phyloP scores from a whole-genome alignment of 208 protist genomes.

The Plasmodiophora brassicae region DNA sequence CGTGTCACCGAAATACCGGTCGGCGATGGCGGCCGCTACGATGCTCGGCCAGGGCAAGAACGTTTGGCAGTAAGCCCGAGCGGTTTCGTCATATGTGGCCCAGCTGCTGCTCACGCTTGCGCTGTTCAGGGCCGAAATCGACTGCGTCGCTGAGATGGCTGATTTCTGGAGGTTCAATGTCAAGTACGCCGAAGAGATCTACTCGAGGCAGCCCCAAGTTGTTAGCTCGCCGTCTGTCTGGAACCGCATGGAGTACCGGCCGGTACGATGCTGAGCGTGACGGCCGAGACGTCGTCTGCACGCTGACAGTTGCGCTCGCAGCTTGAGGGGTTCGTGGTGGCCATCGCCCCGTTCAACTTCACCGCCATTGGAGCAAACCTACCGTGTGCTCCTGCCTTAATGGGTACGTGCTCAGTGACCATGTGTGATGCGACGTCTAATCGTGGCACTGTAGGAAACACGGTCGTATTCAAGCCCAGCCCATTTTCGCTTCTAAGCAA shows the following conservation, averaged over 20 bases:
- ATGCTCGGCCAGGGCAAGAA: slow-evolving; percentile 94
- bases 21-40: slow-evolving; percentile 66
- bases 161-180: slow-evolving; percentile 91
- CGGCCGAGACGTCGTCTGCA: no score
- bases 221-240: slow-evolving; percentile 70
- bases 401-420: slow-evolving; percentile 62
- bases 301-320: neutral
- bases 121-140: slow-evolving; percentile 95
- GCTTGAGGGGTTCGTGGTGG: slow-evolving; percentile 87
- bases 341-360: slow-evolving; percentile 95
- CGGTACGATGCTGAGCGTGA: no score
- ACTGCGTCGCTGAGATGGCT: slow-evolving; percentile 81
- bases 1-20: slow-evolving; percentile 38
- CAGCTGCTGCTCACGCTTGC: no score
- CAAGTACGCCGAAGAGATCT: slow-evolving; percentile 79
- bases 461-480: slow-evolving; percentile 89
- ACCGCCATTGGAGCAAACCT: slow-evolving; percentile 93
- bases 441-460: slow-evolving; percentile 65
- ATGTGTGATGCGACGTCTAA: neutral
- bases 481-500: slow-evolving; percentile 75
- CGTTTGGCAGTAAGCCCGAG: no score
- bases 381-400: slow-evolving; percentile 80
- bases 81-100: no score
- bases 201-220: slow-evolving; percentile 72
- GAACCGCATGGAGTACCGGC: slow-evolving; percentile 88